Evolutionary conservation across 139 green algal genomes (phyloP), one percentile per base, ranked within the genome.

Genomic region (Astrephomene gubernaculifera): DNA sequence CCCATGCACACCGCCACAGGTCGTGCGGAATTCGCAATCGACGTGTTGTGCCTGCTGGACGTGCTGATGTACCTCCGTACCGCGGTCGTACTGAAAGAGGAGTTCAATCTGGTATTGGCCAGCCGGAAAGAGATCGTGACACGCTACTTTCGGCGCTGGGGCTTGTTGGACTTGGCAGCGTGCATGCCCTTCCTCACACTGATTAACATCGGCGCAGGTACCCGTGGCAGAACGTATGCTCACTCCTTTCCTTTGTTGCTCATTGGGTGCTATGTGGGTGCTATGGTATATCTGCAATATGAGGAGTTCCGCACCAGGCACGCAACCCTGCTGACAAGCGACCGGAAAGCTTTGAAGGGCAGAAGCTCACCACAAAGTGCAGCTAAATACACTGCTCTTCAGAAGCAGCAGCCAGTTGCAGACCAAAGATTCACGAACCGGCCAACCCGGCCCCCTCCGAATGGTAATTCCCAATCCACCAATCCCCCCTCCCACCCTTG

Each of bases 151-250:
- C n/a, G 39, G 2, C 68, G 36, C 8, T 73, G 39, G 60, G 76
- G 39, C 2, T 4, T 45, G 60, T n/a, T 83, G 39, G 57, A 83
- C 57, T 1, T 83, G 29, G 2, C 25, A 1, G 76, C 76, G 0
- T 61, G 60, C 39, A 0, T 83, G 14, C 76, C 76, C 60, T 83
- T 83, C 76, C 60, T 83, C 76, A 83, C 76, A 12, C 60, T 83
- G 38, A 83, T 83, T 10, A 83, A 83, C 76, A 35, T 81, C 9
- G 49, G 39, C 8, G 38, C 68, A 33, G 38, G 68, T 75, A n/a
- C n/a, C n/a, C n/a, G 68, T 38, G 68, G 49, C 49, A 57, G 49
- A 17, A 57, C n/a, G n/a, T n/a, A n/a, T n/a, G n/a, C n/a, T n/a
- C n/a, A n/a, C n/a, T n/a, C n/a, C n/a, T n/a, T n/a, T n/a, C n/a